phyloP scores from a whole-genome alignment of 768 basidiomycete genomes.

The Gloeophyllum trabeum region DNA sequence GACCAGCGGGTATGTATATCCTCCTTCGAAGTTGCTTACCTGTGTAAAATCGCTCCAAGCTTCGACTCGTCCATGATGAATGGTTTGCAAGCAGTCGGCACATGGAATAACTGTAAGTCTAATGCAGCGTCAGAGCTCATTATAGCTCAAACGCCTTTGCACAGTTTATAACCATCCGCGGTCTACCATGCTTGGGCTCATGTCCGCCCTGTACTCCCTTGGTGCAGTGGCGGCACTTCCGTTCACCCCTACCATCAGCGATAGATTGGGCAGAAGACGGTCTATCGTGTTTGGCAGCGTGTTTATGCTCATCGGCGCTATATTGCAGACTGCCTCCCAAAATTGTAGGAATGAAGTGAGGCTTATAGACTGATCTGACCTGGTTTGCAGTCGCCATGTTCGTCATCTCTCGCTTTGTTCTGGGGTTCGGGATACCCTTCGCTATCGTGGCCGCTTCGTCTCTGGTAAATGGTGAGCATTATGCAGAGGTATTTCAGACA shows the following conservation, averaged over 20 bases:
- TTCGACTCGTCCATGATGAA: constrained; percentile 56
- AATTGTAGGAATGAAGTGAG: constrained; percentile 43
- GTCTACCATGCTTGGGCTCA: constrained; percentile 41
- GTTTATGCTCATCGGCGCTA: constrained; percentile 36
- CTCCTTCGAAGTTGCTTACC: neutral
- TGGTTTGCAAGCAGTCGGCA: constrained; percentile 45
- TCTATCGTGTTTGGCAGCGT: constrained; percentile 24
- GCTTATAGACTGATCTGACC: no score
- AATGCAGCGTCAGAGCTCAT: neutral
- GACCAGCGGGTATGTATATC: constrained; percentile 37
- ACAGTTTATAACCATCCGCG: constrained; percentile 45
- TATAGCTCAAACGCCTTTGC: neutral
- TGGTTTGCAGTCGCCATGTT: constrained; percentile 41
- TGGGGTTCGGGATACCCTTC: constrained; percentile 51
- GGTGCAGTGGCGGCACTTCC: constrained; percentile 46
- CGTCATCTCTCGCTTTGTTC: constrained; percentile 38
- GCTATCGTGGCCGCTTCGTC: constrained; percentile 57
- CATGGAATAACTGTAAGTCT: constrained; percentile 41
- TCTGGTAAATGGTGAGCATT: constrained; percentile 36
- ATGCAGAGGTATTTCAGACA: neutral
- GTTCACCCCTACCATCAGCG: constrained; percentile 37
- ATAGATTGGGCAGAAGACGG: constrained; percentile 35
- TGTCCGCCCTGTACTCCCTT: constrained; percentile 50
- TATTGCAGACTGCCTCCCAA: constrained; percentile 31
- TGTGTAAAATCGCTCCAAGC: constrained; percentile 16